Base-by-base conservation (phyloP, 495 filamentous ascomycete genomes). In the Talaromyces liani region DNA sequence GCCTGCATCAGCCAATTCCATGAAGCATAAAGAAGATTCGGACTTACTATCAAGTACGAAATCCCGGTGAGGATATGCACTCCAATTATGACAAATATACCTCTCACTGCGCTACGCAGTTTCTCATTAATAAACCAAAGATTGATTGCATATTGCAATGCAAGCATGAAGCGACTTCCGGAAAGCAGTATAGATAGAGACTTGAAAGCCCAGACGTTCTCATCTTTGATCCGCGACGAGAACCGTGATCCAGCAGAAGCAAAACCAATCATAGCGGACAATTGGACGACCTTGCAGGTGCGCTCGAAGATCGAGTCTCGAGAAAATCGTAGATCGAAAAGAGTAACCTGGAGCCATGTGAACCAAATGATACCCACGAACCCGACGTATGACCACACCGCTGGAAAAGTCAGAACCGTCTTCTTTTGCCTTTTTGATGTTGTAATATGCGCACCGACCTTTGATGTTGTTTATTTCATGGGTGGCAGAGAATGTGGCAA, bases 301-400 rank as follows among this genome's bases (percentile, higher is more conserved):
- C 88, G 79, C 63, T 88, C 85, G 68, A 86, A 87, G 63, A 89
- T 75, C n/a, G 79, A 85, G 69, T 91, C 88, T 61, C 80, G 73
- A 12, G 81, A 82, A 72, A 90, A 90, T 1, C 88, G 85, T 34
- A 90, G 80, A 67, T 91, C 88, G 71, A 84, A 85, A 22, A 90
- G 77, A 12, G 82, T 83, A 29, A 86, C 84, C 71, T 88, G 85
- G 31, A 87, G 75, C 88, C 88, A 91, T 39, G 87, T 88, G 61
- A 86, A 85, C 88, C 88, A 91, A 12, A 91, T 79, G 53, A 90
- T 77, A 39, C 79, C 78, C 61, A 89, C 85, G 67, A 89, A 88
- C 47, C 84, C 85, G 56, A 87, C 77, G 64, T 87, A 89, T 29
- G 80, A 71, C 9, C 72, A 70, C 29, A 84, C 65, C 31, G 75